Evolutionary conservation across 129 eudicot genomes (phyloP).

Genomic region (Helichrysum umbraculigerum): DNA sequence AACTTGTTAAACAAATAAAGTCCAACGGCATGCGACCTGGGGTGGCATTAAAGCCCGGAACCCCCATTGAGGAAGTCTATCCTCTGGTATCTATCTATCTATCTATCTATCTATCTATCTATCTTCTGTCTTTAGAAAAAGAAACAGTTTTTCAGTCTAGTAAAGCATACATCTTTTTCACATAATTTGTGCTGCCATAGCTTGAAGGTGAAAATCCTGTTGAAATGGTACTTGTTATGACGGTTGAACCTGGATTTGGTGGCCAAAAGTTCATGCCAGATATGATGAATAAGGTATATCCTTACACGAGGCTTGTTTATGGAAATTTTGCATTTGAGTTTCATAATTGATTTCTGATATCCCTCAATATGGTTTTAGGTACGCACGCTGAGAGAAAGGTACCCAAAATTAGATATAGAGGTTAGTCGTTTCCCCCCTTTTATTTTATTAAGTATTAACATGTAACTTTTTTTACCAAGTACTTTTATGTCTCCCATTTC

Average conservation of each 20-base stretch:
- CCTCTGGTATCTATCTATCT: slow-evolving; percentile 61
- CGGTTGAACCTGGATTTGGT: slow-evolving; percentile 97
- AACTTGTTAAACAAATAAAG: slow-evolving; percentile 66
- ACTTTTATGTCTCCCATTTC: not conserved
- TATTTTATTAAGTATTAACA: not conserved
- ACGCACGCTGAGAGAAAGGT: slow-evolving; percentile 60
- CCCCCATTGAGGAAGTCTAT: slow-evolving; percentile 86
- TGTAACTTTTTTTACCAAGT: not conserved
- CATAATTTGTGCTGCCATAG: slow-evolving; percentile 25
- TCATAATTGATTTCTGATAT: not conserved
- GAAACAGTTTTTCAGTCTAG: too few relatives aligned
- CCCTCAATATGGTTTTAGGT: slow-evolving; percentile 48
- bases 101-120: too few relatives aligned
- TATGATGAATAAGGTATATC: slow-evolving; percentile 84
- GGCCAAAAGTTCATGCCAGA: slow-evolving; percentile 97
- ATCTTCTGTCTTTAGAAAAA: too few relatives aligned
- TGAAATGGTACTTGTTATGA: slow-evolving; percentile 97
- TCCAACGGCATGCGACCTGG: slow-evolving; percentile 89
- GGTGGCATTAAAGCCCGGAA: slow-evolving; percentile 86
- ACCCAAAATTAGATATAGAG: slow-evolving; percentile 85
- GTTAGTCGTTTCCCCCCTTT: slow-evolving; percentile 32
- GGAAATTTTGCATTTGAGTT: not conserved
- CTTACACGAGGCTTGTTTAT: not conserved
- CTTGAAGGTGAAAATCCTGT: slow-evolving; percentile 73
- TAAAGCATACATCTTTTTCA: slow-evolving; percentile 6